phyloP scores from a whole-genome alignment of 345 rosid species.

The Citrus maxima region DNA sequence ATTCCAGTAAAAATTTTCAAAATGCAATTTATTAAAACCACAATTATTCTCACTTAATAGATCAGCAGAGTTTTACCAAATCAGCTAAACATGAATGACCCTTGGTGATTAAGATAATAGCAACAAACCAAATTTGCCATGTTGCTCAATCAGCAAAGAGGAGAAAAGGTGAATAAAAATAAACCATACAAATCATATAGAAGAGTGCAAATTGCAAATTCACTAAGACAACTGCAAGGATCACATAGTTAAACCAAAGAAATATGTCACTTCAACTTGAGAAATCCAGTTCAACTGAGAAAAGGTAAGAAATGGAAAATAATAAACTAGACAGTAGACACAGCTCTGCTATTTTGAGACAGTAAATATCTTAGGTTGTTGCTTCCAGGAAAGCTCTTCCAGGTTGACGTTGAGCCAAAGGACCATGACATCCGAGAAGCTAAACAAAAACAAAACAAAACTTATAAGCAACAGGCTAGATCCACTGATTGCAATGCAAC shows the following conservation, averaged over 20 bases:
- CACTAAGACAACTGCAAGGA: not conserved
- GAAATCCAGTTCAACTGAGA: not conserved
- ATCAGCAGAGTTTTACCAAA: not conserved
- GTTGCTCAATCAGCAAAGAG: not conserved
- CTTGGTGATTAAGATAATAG: not conserved
- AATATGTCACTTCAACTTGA: not conserved
- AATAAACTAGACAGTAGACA: not conserved
- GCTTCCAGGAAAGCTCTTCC: slow-evolving; percentile 14
- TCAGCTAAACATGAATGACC: not conserved
- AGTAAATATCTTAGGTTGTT: not conserved
- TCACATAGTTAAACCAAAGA: not conserved
- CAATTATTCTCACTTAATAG: not conserved
- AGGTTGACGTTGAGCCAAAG: slow-evolving; percentile 12
- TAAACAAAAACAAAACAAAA: not conserved
- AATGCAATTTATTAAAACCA: too few species aligned
- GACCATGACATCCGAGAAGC: slow-evolving; percentile 21
- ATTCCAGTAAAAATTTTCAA: too few species aligned
- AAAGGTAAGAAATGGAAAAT: not conserved
- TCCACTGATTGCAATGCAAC: not conserved
- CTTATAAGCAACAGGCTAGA: not conserved
- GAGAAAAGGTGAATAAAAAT: not conserved
- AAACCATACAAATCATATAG: not conserved
- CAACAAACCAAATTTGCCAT: not conserved
- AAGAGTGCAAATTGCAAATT: not conserved
- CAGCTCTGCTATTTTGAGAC: not conserved